Percentiles rank a stretch among this genome's conserved stretches.
Conservation (phyloP, 2,329 filamentous ascomycete genomes). For the Rhytidhysteron rufulum region DNA sequence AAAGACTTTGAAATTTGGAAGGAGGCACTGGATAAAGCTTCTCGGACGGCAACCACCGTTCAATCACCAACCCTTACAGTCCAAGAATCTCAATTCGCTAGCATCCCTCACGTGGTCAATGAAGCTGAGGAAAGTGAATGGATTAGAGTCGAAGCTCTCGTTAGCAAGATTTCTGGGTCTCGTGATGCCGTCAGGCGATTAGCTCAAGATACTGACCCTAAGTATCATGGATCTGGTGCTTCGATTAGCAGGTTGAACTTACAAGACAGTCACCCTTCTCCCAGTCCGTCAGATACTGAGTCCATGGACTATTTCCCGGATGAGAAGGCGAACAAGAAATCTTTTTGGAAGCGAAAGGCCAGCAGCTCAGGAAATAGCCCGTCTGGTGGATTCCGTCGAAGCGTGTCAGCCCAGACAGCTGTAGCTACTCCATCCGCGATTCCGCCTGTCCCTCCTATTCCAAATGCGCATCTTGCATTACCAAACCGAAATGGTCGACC, state of each 20-base stretch:
- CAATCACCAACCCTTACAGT: conserved; percentile 27
- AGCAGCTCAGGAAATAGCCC: conserved; percentile 49
- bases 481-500: conserved; percentile 29
- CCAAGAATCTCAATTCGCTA: conserved; percentile 18
- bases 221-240: conserved; percentile 44
- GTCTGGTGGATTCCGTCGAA: conserved; percentile 44
- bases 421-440: conserved; percentile 41
- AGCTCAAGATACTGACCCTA: conserved; percentile 76
- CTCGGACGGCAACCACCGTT: conserved; percentile 46
- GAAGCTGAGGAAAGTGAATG: conserved; percentile 74
- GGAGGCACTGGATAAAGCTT: conserved; percentile 76
- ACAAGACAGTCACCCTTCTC: conserved; percentile 25
- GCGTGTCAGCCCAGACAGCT: conserved; percentile 51
- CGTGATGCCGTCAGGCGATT: conserved; percentile 83
- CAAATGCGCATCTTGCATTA: conserved; percentile 31
- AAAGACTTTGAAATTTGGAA: conserved; percentile 89
- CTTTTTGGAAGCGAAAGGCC: conserved; percentile 91
- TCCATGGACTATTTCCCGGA: conserved; percentile 53
- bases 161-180: conserved; percentile 81
- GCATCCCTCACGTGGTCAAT: conserved; percentile 16
- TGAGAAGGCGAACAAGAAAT: conserved; percentile 53
- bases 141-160: conserved; percentile 78
- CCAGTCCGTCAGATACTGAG: conserved; percentile 42
- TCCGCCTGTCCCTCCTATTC: conserved; percentile 33
- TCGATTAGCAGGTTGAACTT: conserved; percentile 28